Conservation (phyloP, 2,329 filamentous ascomycete species). For the Thelonectria olida region DNA sequence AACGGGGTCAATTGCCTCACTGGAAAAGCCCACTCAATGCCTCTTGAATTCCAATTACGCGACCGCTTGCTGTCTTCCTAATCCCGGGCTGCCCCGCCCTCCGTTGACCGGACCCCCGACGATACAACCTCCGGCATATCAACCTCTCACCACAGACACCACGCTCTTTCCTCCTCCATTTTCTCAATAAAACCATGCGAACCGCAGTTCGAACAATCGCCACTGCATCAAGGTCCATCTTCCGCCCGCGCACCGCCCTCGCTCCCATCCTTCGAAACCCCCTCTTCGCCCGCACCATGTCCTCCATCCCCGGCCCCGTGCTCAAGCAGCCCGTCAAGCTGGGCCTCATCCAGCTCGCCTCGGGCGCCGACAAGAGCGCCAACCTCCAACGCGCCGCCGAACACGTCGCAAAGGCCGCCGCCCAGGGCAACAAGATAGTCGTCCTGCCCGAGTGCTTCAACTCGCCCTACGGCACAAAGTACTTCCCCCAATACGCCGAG, state of each 20-base stretch:
- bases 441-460: constrained; percentile 99
- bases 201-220: constrained; percentile 19
- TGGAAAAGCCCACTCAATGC: constrained; percentile 6
- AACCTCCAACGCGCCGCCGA: constrained; percentile 85
- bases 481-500: constrained; percentile 93
- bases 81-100: constrained; percentile 13
- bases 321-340: constrained; percentile 83
- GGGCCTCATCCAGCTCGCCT: constrained; percentile 82
- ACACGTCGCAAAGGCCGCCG: constrained; percentile 84
- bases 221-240: constrained; percentile 23
- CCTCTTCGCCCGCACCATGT: constrained; percentile 47
- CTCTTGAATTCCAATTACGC: constrained; percentile 1
- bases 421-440: constrained; percentile 81
- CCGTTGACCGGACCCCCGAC: constrained; percentile 18
- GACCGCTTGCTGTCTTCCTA: background rate
- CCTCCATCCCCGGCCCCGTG: constrained; percentile 50
- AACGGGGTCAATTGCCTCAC: constrained; percentile 14
- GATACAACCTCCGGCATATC: background rate
- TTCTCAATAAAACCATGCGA: constrained; percentile 30
- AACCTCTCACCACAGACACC: constrained; percentile 11
- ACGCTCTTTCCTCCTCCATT: constrained; percentile 7
- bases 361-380: constrained; percentile 81
- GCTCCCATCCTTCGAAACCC: constrained; percentile 29
- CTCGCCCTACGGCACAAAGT: constrained; percentile 90
- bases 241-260: constrained; percentile 22